These are phyloP conservation scores for Saturnispora diversa DNA, from an alignment of 805 yeast genomes.

Conservation along the genomic window DNA sequence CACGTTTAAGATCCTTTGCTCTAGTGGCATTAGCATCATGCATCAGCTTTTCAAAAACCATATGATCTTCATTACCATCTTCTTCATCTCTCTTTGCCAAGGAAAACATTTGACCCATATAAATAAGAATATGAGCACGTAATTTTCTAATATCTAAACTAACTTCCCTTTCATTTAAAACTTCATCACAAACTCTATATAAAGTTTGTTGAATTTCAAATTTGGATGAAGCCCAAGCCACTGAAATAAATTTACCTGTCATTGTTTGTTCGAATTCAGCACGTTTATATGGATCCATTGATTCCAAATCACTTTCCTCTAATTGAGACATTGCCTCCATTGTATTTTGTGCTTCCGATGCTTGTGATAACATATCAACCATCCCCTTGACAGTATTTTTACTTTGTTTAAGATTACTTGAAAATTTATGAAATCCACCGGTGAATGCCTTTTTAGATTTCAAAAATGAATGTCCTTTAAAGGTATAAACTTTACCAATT, in stretches of 20 bases:
- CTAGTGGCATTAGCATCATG: conserved; percentile 27
- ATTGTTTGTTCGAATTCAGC: conserved; percentile 67
- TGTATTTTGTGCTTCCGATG: conserved; percentile 71
- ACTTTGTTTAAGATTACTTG: conserved; percentile 64
- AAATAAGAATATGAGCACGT: conserved; percentile 54
- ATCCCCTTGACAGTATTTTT: conserved; percentile 69
- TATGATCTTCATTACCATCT: conserved; percentile 67
- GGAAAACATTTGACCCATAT: conserved; percentile 57
- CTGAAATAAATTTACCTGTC: conserved; percentile 73
- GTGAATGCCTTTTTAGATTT: conserved; percentile 64
- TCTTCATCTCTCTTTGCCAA: conserved; percentile 52
- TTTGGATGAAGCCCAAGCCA: conserved; percentile 79
- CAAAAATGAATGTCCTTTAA: conserved; percentile 56
- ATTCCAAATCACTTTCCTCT: conserved; percentile 38
- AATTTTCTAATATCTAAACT: conserved; percentile 39
- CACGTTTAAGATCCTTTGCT: conserved; percentile 25
- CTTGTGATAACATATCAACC: conserved; percentile 60
- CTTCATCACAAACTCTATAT: conserved; percentile 60
- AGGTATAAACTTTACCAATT: conserved; percentile 59
- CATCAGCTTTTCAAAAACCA: conserved; percentile 54
- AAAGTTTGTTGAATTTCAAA: conserved; percentile 70
- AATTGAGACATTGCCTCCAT: conserved; percentile 64
- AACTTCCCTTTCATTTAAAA: conserved; percentile 51
- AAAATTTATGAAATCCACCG: conserved; percentile 45
- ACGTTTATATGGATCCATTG: conserved; percentile 35